Conservation (phyloP, 2,329 filamentous ascomycete genomes). For the Diplodia intermedia region DNA sequence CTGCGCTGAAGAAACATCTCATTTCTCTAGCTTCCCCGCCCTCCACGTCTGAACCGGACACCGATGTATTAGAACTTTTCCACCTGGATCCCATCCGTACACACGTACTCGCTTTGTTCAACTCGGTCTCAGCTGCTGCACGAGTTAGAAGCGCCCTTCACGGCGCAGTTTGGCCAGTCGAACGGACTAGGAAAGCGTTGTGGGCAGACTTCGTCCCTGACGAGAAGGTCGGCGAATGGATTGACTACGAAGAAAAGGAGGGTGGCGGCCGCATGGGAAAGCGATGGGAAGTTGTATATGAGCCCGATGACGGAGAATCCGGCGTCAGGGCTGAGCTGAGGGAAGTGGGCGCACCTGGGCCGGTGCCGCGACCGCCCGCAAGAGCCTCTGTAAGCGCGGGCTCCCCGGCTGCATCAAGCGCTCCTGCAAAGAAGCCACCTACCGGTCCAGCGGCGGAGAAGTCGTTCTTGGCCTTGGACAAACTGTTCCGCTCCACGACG, state of each 20-base stretch:
- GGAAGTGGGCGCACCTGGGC: constrained; percentile 49
- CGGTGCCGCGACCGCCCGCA: constrained; percentile 19
- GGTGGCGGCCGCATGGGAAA: constrained; percentile 55
- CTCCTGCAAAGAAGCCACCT: constrained; percentile 19
- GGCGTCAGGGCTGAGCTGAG: constrained; percentile 63
- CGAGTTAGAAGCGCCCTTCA: constrained; percentile 80
- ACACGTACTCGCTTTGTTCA: constrained; percentile 82
- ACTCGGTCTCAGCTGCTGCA: constrained; percentile 71
- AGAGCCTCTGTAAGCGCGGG: constrained; percentile 16
- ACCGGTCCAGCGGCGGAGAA: constrained; percentile 37
- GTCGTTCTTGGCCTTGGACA: constrained; percentile 63
- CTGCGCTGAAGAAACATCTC: constrained; percentile 72
- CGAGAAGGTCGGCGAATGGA: constrained; percentile 75
- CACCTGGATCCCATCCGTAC: constrained; percentile 86
- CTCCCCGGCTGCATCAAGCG: constrained; percentile 6
- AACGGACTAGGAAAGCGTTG: constrained; percentile 80
- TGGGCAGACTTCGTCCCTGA: constrained; percentile 91
- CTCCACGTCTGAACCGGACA: constrained; percentile 55
- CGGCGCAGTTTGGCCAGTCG: constrained; percentile 82
- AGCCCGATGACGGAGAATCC: constrained; percentile 18
- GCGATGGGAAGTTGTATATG: constrained; percentile 76
- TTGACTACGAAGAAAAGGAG: constrained; percentile 67
- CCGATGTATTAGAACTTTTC: constrained; percentile 69
- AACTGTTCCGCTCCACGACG: constrained; percentile 65
- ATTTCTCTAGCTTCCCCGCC: constrained; percentile 69